Base-by-base conservation (phyloP, 352 stramenopile species). In the Globisporangium cystogenes region DNA sequence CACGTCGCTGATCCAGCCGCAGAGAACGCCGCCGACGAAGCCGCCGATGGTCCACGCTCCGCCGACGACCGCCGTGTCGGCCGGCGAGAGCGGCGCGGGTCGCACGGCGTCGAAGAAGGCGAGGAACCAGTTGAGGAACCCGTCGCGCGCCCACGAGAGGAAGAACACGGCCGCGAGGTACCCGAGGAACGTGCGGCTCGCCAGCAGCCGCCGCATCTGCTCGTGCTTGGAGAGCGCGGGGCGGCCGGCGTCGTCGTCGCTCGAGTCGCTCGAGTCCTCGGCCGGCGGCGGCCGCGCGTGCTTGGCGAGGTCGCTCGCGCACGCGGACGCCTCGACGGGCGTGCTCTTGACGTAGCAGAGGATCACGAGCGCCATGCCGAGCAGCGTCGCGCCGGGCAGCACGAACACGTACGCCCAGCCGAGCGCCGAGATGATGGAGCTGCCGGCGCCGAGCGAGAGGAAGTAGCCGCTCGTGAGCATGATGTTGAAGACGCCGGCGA, bases 391-490 rank as follows among this genome's bases (percentile, higher is more conserved):
- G 7, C 70, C 73, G 0, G 80, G 80, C 52, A 90, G 76, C n/a
- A 83, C 43, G 46, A 90, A 88, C 31, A 90, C 71, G 46, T 77
- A 90, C 21, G 78, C 57, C 80, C 74, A 88, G 3, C 80, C 80
- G 27, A 90, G 42, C 5, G 57, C 72, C 42, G 77, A 64, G 26
- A 88, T 82, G 46, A 88, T 88, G 27, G 49, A 77, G 59, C 70
- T 75, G 18, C 76, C 76, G 0, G 76, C 74, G 11, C 80, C 80
- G 16, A 90, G 56, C 23, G 80, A 86, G 16, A 90, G 49, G 50
- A 82, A 90, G 62, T 87, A 90, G 15, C 80, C 80, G 33, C 70
- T 88, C 16, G 72, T 87, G 42, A 90, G 68, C 67, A 87, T 85
- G 57, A 82, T 76, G 66, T 90, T 90, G 66, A 87, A 90, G 1